Evolutionary conservation across 768 basidiomycete species (phyloP), one percentile per base, ranked within the genome.

Genomic region (Infundibulicybe gibba): DNA sequence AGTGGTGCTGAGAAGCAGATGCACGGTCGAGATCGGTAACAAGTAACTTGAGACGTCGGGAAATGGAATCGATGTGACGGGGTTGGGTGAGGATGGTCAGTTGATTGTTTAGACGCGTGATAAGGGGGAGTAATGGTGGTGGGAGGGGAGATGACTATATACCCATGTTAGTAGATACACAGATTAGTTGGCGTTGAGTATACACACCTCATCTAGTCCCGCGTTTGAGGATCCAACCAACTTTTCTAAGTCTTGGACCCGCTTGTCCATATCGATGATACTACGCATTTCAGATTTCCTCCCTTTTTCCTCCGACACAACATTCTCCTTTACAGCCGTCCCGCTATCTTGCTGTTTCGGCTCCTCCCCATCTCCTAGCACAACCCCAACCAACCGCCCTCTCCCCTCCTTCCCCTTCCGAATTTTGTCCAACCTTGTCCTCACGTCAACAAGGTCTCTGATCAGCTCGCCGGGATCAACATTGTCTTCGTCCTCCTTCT

Each of bases 41-140:
- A 14, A 98, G 79, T 6, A 97, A 71, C 59, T 98, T 99, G 50
- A 98, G 79, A 4, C 95, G 85, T 4, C 95, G 81, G 2, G 94
- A 94, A 51, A 97, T 88, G 10, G 92, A 89, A 64, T 99, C 97
- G 42, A 98, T 85, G 60, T 98, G 94, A 13, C 94, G 83, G 0
- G 97, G 95, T 68, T 97, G 94, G 0, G 95, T 90, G 40, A 99
- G 81, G 13, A 97, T 74, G 6, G 84, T 80, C 17, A 98, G 71
- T 61, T 97, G 93, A 16, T 82, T 81, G 58, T 90, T 92, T 38
- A 97, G 80, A 38, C 89, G 81, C 14, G 80, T 79, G 44, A 97
- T 75, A 41, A 90, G 78, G 0, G 90, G 85, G 3, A 97, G 69
- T n/a, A 97, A 72, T 2, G 90, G 89, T 5, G 85, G 76, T 0